Evolutionary conservation across 2,329 filamentous ascomycete species (phyloP).

Genomic region (Phyllosticta citrichinensis): DNA sequence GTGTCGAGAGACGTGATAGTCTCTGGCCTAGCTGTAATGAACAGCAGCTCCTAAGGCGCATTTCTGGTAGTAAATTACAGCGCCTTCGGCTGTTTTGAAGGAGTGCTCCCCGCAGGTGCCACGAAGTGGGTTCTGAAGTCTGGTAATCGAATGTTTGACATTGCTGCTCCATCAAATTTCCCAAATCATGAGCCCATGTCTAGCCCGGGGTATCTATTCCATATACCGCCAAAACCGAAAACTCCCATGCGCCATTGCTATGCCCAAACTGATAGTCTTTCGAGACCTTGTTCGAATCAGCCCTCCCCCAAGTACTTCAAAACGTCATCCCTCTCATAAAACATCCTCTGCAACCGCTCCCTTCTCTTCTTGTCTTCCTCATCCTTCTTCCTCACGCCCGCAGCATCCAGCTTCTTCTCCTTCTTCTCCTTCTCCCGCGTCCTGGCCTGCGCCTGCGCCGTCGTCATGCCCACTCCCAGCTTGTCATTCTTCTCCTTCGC

Average conservation of each 20-base stretch:
- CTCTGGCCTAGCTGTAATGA: too few relatives aligned
- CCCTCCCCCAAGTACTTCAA: constrained; percentile 56
- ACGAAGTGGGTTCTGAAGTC: too few relatives aligned
- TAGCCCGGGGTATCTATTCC: neutral
- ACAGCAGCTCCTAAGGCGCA: too few relatives aligned
- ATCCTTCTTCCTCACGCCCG: constrained; percentile 52
- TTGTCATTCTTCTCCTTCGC: constrained; percentile 61
- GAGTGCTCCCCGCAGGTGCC: too few relatives aligned
- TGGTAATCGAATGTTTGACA: too few relatives aligned
- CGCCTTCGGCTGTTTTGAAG: too few relatives aligned
- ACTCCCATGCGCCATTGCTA: neutral
- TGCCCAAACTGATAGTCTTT: neutral
- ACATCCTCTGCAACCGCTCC: constrained; percentile 56
- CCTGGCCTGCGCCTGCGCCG: constrained; percentile 20
- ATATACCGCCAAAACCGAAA: neutral
- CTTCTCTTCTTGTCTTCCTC: constrained; percentile 52
- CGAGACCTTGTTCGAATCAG: neutral
- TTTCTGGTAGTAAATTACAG: too few relatives aligned
- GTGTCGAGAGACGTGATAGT: too few relatives aligned
- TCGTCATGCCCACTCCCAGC: constrained; percentile 56
- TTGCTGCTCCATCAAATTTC: too few relatives aligned
- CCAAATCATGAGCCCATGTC: neutral
- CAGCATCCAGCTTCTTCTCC: constrained; percentile 19
- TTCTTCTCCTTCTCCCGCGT: constrained; percentile 18
- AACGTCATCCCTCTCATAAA: constrained; percentile 67